phyloP scores from a whole-genome alignment of 2,329 filamentous ascomycete species.

The Xylariaceae sp. region DNA sequence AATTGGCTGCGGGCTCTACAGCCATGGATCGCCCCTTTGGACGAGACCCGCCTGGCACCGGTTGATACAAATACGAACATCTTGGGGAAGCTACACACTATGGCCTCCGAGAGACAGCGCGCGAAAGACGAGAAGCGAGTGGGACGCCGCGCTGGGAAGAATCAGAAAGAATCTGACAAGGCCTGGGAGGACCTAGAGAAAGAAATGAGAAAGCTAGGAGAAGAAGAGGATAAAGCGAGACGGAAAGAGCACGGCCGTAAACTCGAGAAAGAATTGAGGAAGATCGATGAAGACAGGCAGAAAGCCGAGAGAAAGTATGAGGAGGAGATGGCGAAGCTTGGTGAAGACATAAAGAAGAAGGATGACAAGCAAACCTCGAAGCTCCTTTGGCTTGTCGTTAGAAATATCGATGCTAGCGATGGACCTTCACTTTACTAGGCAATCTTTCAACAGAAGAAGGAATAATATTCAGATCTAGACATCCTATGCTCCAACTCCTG shows the following conservation, averaged over 20 bases:
- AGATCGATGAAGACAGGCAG: slow-evolving; percentile 9
- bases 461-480: no score
- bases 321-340: slow-evolving; percentile 1
- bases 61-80: slow-evolving; percentile 8
- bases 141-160: slow-evolving; percentile 7
- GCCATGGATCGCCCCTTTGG: slow-evolving; percentile 8
- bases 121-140: slow-evolving; percentile 3
- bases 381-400: slow-evolving; percentile 13
- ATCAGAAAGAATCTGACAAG: slow-evolving; percentile 5
- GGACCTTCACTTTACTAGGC: background rate
- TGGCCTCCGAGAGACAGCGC: slow-evolving; percentile 10
- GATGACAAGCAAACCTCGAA: slow-evolving; percentile 11
- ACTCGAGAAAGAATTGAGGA: slow-evolving; percentile 5
- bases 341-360: background rate
- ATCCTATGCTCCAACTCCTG: no score
- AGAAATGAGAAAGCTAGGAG: slow-evolving; percentile 7
- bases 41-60: slow-evolving; percentile 5
- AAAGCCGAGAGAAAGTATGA: slow-evolving; percentile 7
- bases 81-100: slow-evolving; percentile 7
- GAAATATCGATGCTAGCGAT: slow-evolving; percentile 1
- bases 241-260: background rate
- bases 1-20: slow-evolving; percentile 9
- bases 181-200: slow-evolving; percentile 5
- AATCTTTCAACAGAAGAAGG: background rate
- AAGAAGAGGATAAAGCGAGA: slow-evolving; percentile 3